Evolutionary conservation across 768 basidiomycete species (phyloP).

Genomic region (Podaxis mareebaensis): DNA sequence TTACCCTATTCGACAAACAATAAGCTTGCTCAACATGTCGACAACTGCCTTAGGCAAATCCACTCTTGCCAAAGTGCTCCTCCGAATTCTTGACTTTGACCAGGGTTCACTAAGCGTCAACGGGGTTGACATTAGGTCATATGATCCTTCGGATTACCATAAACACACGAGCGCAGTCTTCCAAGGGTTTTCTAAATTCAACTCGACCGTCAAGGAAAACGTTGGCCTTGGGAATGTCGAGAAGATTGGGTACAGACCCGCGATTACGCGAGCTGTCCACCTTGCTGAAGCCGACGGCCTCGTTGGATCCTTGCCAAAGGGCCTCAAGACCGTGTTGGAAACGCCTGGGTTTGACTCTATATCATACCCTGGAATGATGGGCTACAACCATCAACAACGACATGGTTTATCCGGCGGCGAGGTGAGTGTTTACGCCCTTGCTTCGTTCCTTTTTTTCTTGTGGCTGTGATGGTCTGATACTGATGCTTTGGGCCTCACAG

Average conservation of each 20-base stretch:
- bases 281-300: conserved; percentile 72
- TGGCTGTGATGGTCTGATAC: conserved; percentile 1
- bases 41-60: conserved; percentile 65
- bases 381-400: conserved; percentile 34
- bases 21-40: conserved; percentile 2
- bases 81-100: conserved; percentile 79
- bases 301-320: conserved; percentile 66
- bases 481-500: conserved; percentile 35
- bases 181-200: conserved; percentile 84
- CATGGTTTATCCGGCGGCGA: conserved; percentile 86
- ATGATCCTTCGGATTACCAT: conserved; percentile 72
- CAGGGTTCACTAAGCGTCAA: conserved; percentile 70
- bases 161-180: conserved; percentile 77
- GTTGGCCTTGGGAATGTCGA: conserved; percentile 81
- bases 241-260: conserved; percentile 54
- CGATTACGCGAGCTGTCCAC: conserved; percentile 64
- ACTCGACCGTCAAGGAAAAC: conserved; percentile 77
- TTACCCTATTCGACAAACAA: conserved; percentile 12
- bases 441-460: conserved; percentile 10
- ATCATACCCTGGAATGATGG: conserved; percentile 42
- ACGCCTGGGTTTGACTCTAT: conserved; percentile 57
- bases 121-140: conserved; percentile 62
- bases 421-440: conserved; percentile 40
- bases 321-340: conserved; percentile 73
- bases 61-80: conserved; percentile 78